phyloP scores from a whole-genome alignment of 2,329 filamentous ascomycete genomes.

The Hysterium pulicare region DNA sequence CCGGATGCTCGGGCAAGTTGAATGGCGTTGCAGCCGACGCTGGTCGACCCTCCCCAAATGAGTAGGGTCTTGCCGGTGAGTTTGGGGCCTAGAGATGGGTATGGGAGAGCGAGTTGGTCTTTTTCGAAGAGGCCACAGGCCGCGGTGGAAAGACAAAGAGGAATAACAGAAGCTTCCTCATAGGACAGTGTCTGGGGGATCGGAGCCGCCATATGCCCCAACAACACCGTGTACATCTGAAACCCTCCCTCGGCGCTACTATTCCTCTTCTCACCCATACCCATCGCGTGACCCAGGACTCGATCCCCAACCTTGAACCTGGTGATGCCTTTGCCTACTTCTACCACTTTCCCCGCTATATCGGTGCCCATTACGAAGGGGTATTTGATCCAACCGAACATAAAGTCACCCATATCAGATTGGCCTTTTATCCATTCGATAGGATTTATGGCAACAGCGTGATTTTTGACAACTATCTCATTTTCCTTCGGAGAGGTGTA shows the following conservation, averaged over 20 bases:
- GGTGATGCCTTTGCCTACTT: slow-evolving; percentile 39
- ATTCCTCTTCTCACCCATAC: slow-evolving; percentile 10
- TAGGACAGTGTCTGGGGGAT: slow-evolving; percentile 30
- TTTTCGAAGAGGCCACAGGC: slow-evolving; percentile 32
- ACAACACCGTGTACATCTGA: slow-evolving; percentile 17
- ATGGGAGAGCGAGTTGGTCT: slow-evolving; percentile 29
- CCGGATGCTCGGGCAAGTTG: slow-evolving; percentile 35
- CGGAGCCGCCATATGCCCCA: slow-evolving; percentile 16
- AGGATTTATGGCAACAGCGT: slow-evolving; percentile 42
- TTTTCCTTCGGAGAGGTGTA: slow-evolving; percentile 31
- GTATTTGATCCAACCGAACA: too few species aligned
- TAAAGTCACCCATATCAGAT: slow-evolving; percentile 16
- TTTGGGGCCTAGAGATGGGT: slow-evolving; percentile 24
- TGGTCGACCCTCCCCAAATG: slow-evolving; percentile 45
- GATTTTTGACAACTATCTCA: slow-evolving; percentile 40
- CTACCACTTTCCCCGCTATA: slow-evolving; percentile 42
- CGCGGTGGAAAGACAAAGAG: slow-evolving; percentile 37
- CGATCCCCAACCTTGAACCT: slow-evolving; percentile 42
- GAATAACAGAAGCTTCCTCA: slow-evolving; percentile 34
- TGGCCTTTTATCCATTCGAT: slow-evolving; percentile 43
- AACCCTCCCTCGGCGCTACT: slow-evolving; percentile 9
- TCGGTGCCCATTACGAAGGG: slow-evolving; percentile 33
- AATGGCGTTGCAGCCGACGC: slow-evolving; percentile 36
- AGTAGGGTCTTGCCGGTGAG: slow-evolving; percentile 30
- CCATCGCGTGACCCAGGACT: slow-evolving; percentile 31